A percentile compares a stretch with the other conserved stretches of the same genome.
phyloP scores from a whole-genome alignment of 148 eudicot genomes.

The Chenopodium album region DNA sequence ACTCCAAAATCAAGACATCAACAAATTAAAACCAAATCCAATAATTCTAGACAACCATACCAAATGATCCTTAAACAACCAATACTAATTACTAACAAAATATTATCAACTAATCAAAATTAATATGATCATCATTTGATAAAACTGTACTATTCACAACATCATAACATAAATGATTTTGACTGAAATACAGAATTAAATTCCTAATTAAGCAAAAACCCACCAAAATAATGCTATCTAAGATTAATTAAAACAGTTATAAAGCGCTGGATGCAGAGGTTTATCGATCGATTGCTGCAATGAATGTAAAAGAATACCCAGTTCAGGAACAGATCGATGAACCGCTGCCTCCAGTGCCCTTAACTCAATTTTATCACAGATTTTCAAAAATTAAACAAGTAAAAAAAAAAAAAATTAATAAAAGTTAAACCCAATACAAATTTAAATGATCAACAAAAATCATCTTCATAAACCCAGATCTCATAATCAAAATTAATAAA shows the following conservation, averaged over 20 bases:
- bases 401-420: not conserved
- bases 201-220: not conserved
- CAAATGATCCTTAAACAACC: not conserved
- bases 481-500: not conserved
- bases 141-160: not conserved
- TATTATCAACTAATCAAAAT: not conserved
- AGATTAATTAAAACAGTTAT: not conserved
- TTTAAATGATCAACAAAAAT: not conserved
- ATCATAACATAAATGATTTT: too few species aligned
- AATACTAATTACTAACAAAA: not conserved
- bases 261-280: slow-evolving; percentile 83
- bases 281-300: slow-evolving; percentile 73
- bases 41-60: not conserved
- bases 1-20: not conserved
- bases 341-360: slow-evolving; percentile 89
- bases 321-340: slow-evolving; percentile 74
- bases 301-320: not conserved
- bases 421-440: not conserved
- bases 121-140: not conserved
- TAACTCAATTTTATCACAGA: slow-evolving; percentile 11
- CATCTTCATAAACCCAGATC: not conserved
- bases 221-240: not conserved
- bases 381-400: not conserved
- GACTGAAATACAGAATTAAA: too few species aligned
- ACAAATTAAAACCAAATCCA: not conserved